phyloP scores from a whole-genome alignment of 73 alveolate species.

The Paramecium tetraurelia region DNA sequence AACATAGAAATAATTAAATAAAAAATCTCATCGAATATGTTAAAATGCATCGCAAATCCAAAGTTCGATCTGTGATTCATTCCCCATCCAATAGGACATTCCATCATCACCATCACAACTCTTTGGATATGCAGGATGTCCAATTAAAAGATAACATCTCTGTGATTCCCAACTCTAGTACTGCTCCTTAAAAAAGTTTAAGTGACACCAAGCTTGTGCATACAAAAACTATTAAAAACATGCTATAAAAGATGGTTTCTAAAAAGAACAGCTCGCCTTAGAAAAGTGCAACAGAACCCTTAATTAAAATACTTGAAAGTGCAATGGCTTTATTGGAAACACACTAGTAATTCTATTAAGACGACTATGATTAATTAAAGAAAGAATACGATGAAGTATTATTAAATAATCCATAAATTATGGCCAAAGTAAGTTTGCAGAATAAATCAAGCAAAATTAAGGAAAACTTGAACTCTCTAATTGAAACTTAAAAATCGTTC shows the following conservation, averaged over 20 bases:
- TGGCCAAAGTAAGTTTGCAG: neutral
- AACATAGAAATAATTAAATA: slow-evolving; percentile 28
- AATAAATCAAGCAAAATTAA: neutral
- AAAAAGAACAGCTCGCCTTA: neutral
- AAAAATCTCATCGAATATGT: slow-evolving; percentile 12
- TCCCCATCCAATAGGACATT: neutral
- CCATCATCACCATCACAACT: neutral
- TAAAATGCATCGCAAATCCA: slow-evolving; percentile 33
- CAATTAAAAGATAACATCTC: neutral
- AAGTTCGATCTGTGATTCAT: neutral
- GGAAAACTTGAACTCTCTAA: neutral
- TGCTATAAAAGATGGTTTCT: neutral
- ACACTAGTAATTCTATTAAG: neutral
- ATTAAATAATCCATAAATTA: neutral
- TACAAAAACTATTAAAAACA: neutral
- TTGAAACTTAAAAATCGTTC: neutral
- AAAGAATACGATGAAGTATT: neutral
- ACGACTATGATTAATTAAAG: neutral
- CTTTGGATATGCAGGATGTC: neutral
- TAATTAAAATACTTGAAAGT: neutral
- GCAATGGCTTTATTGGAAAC: neutral
- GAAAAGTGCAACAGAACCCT: neutral
- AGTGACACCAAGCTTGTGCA: neutral
- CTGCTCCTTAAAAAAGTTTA: neutral
- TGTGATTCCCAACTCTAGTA: neutral